Evolutionary conservation across 2,329 filamentous ascomycete genomes (phyloP).

Genomic region (Corynespora cassiicola): DNA sequence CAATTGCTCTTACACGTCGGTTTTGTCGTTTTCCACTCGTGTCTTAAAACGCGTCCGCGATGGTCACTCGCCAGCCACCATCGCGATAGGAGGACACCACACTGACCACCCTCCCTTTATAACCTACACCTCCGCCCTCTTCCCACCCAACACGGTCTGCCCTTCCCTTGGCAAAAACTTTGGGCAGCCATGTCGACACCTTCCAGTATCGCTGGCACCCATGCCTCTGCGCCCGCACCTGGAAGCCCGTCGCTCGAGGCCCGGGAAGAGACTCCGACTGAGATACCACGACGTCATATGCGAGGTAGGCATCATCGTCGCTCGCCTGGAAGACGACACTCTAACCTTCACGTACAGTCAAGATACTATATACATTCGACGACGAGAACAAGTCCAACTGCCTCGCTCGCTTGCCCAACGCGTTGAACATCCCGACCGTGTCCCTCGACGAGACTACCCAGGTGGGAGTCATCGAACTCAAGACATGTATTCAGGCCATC

Average conservation of each 20-base stretch:
- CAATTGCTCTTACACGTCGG: conserved; percentile 15
- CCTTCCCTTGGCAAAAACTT: conserved; percentile 18
- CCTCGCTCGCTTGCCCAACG: conserved; percentile 82
- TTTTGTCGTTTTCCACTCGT: conserved; percentile 11
- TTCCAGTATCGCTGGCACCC: conserved; percentile 23
- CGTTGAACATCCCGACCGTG: conserved; percentile 80
- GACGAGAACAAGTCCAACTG: conserved; percentile 87
- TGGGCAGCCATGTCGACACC: conserved; percentile 43
- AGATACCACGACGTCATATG: conserved; percentile 52
- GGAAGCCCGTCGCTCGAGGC: too few species aligned
- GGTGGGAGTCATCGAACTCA: conserved; percentile 88
- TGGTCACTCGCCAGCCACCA: conserved; percentile 45
- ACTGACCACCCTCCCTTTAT: conserved; percentile 32
- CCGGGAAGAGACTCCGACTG: conserved; percentile 32
- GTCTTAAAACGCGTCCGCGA: conserved; percentile 41
- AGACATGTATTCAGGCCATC: conserved; percentile 85
- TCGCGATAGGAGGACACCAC: conserved; percentile 26
- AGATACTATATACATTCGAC: conserved; percentile 97
- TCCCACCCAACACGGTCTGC: conserved; percentile 23
- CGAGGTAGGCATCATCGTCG: conserved; percentile 46
- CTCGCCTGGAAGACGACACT: conserved; percentile 9
- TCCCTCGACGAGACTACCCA: conserved; percentile 78
- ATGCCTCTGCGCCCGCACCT: too few species aligned
- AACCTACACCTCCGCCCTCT: conserved; percentile 8
- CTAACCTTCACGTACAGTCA: conserved; percentile 66